A percentile compares a stretch with the other conserved stretches of the same genome.
Conservation (phyloP, 2,329 filamentous ascomycete species). For the Claviceps cyperi region DNA sequence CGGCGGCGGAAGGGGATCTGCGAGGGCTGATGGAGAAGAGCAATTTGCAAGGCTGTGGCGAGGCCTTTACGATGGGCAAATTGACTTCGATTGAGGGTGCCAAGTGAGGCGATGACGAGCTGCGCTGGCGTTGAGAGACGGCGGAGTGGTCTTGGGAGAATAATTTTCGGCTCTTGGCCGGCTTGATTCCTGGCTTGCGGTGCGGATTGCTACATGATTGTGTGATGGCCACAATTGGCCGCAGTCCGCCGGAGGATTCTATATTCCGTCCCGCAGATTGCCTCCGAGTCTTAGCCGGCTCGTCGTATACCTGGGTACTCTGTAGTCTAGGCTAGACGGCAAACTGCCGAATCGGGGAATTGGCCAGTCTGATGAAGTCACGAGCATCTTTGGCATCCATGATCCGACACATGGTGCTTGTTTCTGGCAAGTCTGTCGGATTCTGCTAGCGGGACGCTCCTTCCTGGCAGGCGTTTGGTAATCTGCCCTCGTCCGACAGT, state of each 20-base stretch:
- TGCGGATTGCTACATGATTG: too few species aligned
- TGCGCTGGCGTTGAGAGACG: constrained; percentile 11
- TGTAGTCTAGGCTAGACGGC: neutral
- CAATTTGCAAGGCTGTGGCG: constrained; percentile 10
- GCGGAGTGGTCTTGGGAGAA: constrained; percentile 13
- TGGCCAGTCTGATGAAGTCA: neutral
- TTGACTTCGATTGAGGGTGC: constrained; percentile 14
- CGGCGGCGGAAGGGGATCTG: constrained; percentile 2
- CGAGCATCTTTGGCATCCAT: neutral
- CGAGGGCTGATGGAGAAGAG: constrained; percentile 2
- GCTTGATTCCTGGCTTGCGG: neutral
- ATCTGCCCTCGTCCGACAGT: neutral
- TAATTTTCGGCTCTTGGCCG: constrained; percentile 16
- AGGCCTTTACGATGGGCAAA: constrained; percentile 11
- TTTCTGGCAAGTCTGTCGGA: neutral
- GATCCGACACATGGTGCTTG: neutral
- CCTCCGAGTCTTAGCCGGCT: neutral
- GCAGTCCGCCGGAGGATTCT: neutral
- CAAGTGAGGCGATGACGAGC: constrained; percentile 18
- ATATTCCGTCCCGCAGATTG: neutral
- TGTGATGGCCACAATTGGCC: neutral
- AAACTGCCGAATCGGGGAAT: neutral
- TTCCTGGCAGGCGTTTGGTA: neutral
- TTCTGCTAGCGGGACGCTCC: neutral
- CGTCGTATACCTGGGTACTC: neutral